Evolutionary conservation across 1,139 yeast genomes (phyloP), one percentile per base, ranked within the genome.

Genomic region (Trichomonascaceae sp.): DNA sequence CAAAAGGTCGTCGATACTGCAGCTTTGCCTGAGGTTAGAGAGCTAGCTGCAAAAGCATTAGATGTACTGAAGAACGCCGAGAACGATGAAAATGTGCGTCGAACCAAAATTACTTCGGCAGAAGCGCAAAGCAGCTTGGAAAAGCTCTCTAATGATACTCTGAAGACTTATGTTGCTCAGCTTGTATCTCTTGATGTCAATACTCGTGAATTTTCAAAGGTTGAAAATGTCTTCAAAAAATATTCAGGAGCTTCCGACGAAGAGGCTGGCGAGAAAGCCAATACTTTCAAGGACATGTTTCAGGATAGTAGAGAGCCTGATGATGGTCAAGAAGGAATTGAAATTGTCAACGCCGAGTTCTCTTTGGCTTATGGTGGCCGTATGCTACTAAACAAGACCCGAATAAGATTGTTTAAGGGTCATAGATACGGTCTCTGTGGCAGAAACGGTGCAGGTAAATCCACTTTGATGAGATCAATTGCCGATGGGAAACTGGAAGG

Each of bases 381-480:
- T 74, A 93, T 93, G 97, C 80, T 93, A 65, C 77, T 93, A 65
- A 93, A 91, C 79, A 91, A 93, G 74, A 91, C 99, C 54, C 85
- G 79, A 60, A 76, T 93, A 68, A 81, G 96, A 67, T 79, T 93
- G 58, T 77, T 87, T 66, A 90, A 91, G 75, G 99, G 99, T 63
- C 97, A 88, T 73, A 83, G 99, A 71, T 93, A 93, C 68, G 99
- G 99, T 76, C 81, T 93, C 60, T 90, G 97, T 78, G 99, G 99
- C 67, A 83, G 98, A 74, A 93, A 93, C 71, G 99, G 99, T 80
- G 97, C 97, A 57, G 99, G 99, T 76, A 93, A 93, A 73, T 89
- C 97, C 17, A 93, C 99, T 18, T 78, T 93, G 66, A 91, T 93
- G 98, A 82, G 99, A 73, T 87, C 99, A 43, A 93, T 93, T 66